A percentile compares a stretch with the other conserved stretches of the same genome.
Evolutionary conservation across 1,284 basidiomycete species (phyloP).

Genomic region (Schizopora paradoxa): DNA sequence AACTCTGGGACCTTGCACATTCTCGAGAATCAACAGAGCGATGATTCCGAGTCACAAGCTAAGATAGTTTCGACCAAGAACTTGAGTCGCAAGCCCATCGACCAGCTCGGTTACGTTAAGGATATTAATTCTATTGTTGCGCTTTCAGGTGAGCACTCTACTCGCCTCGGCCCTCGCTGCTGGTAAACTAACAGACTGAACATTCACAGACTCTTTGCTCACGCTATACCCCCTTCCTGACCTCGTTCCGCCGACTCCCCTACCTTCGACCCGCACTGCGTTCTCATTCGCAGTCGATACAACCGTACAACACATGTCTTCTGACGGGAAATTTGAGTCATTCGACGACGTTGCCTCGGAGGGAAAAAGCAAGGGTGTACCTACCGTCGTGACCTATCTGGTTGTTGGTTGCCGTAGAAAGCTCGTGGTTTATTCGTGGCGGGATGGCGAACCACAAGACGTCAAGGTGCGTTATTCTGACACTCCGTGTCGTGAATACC

Average conservation of each 20-base stretch:
- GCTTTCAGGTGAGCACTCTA: conserved; percentile 65
- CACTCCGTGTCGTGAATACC: conserved; percentile 8
- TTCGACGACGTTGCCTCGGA: conserved; percentile 11
- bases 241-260: conserved; percentile 62
- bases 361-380: conserved; percentile 39
- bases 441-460: conserved; percentile 76
- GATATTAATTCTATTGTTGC: conserved; percentile 79
- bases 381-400: conserved; percentile 67
- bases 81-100: conserved; percentile 67
- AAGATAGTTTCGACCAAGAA: conserved; percentile 63
- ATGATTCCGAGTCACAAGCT: conserved; percentile 34
- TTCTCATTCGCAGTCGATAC: conserved; percentile 77
- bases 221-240: conserved; percentile 62
- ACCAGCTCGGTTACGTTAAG: conserved; percentile 81
- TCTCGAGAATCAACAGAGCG: conserved; percentile 46
- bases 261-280: conserved; percentile 72
- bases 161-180: neutral
- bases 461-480: conserved; percentile 47
- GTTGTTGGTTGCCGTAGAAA: conserved; percentile 84
- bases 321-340: conserved; percentile 21
- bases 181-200: conserved; percentile 17
- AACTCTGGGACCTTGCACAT: conserved; percentile 65
- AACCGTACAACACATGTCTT: conserved; percentile 42
- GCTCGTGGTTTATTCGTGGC: conserved; percentile 84
- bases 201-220: conserved; percentile 50